Evolutionary conservation across 164 flowering plant species (phyloP).

Genomic region (Hamamelis virginiana): DNA sequence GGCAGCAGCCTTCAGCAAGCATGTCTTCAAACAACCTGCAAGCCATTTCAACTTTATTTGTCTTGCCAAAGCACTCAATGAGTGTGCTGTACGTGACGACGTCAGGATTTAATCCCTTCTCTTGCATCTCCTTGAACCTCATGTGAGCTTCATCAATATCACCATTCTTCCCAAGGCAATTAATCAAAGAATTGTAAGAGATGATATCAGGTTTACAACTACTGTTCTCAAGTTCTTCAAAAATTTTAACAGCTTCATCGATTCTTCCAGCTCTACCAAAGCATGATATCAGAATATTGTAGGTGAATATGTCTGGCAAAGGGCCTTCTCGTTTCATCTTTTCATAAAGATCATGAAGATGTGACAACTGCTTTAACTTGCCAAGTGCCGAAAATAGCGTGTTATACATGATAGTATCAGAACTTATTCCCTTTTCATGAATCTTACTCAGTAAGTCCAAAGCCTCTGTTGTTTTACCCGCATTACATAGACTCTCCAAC

Average conservation of each 20-base stretch:
- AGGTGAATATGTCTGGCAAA: slow-evolving; percentile 78
- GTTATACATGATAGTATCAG: slow-evolving; percentile 80
- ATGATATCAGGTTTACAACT: slow-evolving; percentile 70
- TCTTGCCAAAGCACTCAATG: slow-evolving; percentile 95
- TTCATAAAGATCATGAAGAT: slow-evolving; percentile 65
- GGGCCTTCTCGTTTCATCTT: slow-evolving; percentile 83
- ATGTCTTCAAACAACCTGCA: slow-evolving; percentile 77
- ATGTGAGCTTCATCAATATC: slow-evolving; percentile 95
- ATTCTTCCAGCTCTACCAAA: slow-evolving; percentile 77
- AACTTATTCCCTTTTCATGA: slow-evolving; percentile 69
- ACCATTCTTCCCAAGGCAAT: slow-evolving; percentile 90
- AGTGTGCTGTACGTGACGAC: slow-evolving; percentile 91
- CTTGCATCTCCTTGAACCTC: slow-evolving; percentile 89
- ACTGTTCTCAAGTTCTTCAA: slow-evolving; percentile 80
- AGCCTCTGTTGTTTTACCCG: slow-evolving; percentile 72
- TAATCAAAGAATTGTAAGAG: slow-evolving; percentile 85
- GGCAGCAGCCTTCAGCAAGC: slow-evolving; percentile 72
- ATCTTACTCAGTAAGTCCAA: slow-evolving; percentile 68
- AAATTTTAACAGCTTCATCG: slow-evolving; percentile 60
- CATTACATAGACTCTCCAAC: slow-evolving; percentile 77
- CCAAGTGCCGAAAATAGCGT: slow-evolving; percentile 79
- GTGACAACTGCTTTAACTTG: slow-evolving; percentile 61
- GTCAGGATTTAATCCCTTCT: slow-evolving; percentile 87
- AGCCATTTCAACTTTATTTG: slow-evolving; percentile 82
- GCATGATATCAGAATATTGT: slow-evolving; percentile 81